These are phyloP conservation scores for Aspergillus calidoustus DNA, from an alignment of 2,329 filamentous ascomycete species.

Conservation along the genomic window DNA sequence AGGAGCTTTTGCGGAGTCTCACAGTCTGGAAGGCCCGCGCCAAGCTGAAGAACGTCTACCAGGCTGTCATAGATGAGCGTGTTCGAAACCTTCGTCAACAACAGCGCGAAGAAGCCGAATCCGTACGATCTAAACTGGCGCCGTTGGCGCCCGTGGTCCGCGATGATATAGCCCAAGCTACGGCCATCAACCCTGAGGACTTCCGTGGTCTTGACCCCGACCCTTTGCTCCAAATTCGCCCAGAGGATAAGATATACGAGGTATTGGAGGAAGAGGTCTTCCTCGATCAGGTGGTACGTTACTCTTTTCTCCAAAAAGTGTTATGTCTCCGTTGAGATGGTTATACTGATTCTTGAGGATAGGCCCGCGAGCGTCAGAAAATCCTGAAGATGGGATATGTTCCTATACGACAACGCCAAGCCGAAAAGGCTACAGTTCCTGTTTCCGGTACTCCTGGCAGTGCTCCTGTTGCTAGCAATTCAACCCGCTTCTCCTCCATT, in stretches of 20 bases:
- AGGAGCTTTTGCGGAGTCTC: constrained; percentile 83
- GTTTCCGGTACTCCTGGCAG: constrained; percentile 43
- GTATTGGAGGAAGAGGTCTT: constrained; percentile 64
- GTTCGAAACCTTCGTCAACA: constrained; percentile 68
- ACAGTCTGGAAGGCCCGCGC: constrained; percentile 91
- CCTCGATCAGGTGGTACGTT: constrained; percentile 58
- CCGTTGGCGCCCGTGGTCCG: constrained; percentile 50
- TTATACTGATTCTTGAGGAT: constrained; percentile 19
- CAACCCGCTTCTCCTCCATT: constrained; percentile 70
- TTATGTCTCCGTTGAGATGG: no score
- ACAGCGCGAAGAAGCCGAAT: constrained; percentile 69
- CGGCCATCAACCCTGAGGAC: constrained; percentile 36
- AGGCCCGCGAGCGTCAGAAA: constrained; percentile 62
- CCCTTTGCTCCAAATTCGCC: constrained; percentile 65
- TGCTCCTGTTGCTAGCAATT: constrained; percentile 57
- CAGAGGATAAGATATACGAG: constrained; percentile 66
- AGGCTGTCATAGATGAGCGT: constrained; percentile 73
- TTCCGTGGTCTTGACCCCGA: constrained; percentile 64
- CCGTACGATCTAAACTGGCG: constrained; percentile 58
- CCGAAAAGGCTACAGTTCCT: constrained; percentile 39
- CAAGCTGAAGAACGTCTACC: constrained; percentile 76
- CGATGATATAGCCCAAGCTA: constrained; percentile 14
- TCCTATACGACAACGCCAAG: constrained; percentile 57
- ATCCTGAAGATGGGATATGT: constrained; percentile 69
- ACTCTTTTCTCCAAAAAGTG: not conserved